Evolutionary conservation across 176 grass and related monocot genomes (phyloP).

Genomic region (Dendrocalamus sinicus): DNA sequence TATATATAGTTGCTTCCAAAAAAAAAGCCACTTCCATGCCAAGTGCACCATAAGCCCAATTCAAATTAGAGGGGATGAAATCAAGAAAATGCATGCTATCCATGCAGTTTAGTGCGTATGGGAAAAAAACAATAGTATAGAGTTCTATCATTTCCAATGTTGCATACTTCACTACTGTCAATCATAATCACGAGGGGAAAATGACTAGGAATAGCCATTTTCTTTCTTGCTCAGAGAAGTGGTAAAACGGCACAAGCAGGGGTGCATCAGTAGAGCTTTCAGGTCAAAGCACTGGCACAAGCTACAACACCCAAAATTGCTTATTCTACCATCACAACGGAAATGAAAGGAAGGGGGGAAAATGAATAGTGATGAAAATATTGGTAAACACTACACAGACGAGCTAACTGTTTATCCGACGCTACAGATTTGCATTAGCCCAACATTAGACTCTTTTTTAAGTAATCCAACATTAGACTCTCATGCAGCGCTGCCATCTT

Average conservation of each 20-base stretch:
- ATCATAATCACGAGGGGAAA: background rate
- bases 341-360: background rate
- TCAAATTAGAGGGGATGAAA: background rate
- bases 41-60: background rate
- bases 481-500: conserved; percentile 34
- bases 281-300: conserved; percentile 19
- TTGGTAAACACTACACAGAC: background rate
- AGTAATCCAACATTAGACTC: too few species aligned
- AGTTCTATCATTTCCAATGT: background rate
- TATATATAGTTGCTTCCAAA: background rate
- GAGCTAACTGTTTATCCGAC: background rate
- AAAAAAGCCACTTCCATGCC: background rate
- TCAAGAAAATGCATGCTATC: background rate
- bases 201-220: background rate
- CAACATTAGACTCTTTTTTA: background rate
- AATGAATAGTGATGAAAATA: background rate
- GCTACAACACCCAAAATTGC: conserved; percentile 35
- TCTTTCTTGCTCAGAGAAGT: background rate
- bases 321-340: background rate
- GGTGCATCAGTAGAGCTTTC: background rate
- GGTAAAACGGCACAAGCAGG: background rate
- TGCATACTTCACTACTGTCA: background rate
- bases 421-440: background rate
- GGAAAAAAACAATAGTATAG: background rate
- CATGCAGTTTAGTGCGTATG: background rate